phyloP scores from a whole-genome alignment of 768 basidiomycete genomes.

The Lentinula edodes region DNA sequence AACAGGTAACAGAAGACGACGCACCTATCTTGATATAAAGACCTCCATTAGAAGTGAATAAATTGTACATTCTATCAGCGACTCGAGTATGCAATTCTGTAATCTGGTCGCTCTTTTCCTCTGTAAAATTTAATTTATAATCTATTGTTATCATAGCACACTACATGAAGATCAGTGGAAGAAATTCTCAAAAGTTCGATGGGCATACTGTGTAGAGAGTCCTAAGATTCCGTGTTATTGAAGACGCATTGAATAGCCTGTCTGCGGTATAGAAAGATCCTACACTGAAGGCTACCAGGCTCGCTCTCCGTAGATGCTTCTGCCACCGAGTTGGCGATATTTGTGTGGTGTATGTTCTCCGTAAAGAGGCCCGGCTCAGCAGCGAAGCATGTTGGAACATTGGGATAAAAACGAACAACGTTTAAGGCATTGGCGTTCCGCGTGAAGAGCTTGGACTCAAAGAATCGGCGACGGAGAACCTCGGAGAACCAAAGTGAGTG shows the following conservation, averaged over 20 bases:
- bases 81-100: conserved; percentile 82
- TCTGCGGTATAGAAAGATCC: conserved; percentile 42
- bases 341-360: neutral
- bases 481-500: no score
- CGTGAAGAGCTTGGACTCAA: no score
- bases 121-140: conserved; percentile 87
- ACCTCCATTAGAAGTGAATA: conserved; percentile 80
- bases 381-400: neutral
- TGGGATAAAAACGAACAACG: conserved; percentile 7
- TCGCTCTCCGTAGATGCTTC: conserved; percentile 25
- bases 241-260: conserved; percentile 50
- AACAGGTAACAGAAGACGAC: conserved; percentile 14
- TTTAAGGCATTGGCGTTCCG: neutral
- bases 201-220: conserved; percentile 44
- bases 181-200: neutral
- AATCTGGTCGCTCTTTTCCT: conserved; percentile 64
- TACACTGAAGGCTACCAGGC: conserved; percentile 31
- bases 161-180: conserved; percentile 24
- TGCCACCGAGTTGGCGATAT: conserved; percentile 7
- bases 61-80: conserved; percentile 66
- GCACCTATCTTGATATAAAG: conserved; percentile 80
- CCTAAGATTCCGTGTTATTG: conserved; percentile 46
- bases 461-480: no score
- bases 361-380: neutral
- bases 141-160: conserved; percentile 68